A percentile compares a stretch with the other conserved stretches of the same genome.
Evolutionary conservation across 2,329 filamentous ascomycete species (phyloP).

Genomic region (Diaporthe destruens): DNA sequence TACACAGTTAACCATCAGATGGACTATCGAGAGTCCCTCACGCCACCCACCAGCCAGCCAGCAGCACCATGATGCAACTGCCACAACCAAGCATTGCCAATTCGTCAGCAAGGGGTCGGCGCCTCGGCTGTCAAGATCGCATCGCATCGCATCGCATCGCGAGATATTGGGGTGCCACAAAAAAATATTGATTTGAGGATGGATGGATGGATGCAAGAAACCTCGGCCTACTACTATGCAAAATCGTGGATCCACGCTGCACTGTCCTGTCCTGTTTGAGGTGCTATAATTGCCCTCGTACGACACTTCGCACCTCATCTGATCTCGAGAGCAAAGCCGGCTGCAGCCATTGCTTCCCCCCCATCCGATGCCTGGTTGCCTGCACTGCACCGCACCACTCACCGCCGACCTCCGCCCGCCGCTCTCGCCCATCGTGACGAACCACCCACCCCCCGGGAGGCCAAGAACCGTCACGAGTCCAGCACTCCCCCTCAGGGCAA

Average conservation of each 20-base stretch:
- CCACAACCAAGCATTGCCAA: too few relatives aligned
- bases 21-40: neutral
- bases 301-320: slow-evolving; percentile 23
- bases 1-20: slow-evolving; percentile 4
- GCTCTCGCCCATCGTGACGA: slow-evolving; percentile 5
- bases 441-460: neutral
- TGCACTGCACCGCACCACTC: neutral
- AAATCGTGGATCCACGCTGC: slow-evolving; percentile 23
- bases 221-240: neutral
- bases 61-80: slow-evolving; percentile 7
- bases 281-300: slow-evolving; percentile 26
- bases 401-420: slow-evolving; percentile 29
- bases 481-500: slow-evolving; percentile 8
- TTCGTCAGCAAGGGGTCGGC: neutral
- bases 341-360: neutral
- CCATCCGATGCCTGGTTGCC: too few relatives aligned
- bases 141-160: slow-evolving; percentile 22
- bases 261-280: slow-evolving; percentile 28
- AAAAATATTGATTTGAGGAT: neutral
- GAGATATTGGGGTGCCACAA: slow-evolving; percentile 23
- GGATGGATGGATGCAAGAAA: neutral
- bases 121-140: slow-evolving; percentile 9
- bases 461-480: slow-evolving; percentile 29
- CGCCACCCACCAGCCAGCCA: slow-evolving; percentile 17
- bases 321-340: slow-evolving; percentile 3